Conservation (phyloP, 257 asterid genomes). For the Gentiana dahurica region DNA sequence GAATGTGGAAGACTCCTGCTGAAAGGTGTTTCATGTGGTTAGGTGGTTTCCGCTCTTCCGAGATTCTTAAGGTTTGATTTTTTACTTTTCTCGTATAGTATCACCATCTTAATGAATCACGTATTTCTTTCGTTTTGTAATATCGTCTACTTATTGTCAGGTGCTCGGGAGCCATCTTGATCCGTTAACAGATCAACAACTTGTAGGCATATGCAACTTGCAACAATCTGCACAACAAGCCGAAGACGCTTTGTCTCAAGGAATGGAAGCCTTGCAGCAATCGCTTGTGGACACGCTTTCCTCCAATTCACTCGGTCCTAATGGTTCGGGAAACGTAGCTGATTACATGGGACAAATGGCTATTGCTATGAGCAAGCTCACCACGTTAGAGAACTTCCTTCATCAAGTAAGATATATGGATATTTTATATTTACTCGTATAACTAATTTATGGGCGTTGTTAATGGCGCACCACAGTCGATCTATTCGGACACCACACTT, state of each 20-base stretch:
- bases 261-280: constrained; percentile 90
- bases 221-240: constrained; percentile 91
- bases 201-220: constrained; percentile 61
- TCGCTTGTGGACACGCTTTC: constrained; percentile 75
- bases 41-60: constrained; percentile 92
- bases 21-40: constrained; percentile 98
- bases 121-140: not conserved
- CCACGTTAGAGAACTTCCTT: constrained; percentile 61
- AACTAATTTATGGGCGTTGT: no score
- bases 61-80: constrained; percentile 60
- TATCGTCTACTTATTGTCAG: constrained; percentile 23
- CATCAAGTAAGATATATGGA: constrained; percentile 35
- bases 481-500: no score
- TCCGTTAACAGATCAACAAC: constrained; percentile 73
- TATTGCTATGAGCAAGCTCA: constrained; percentile 67
- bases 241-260: constrained; percentile 93
- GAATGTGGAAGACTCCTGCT: constrained; percentile 92
- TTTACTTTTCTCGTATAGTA: not conserved
- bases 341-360: constrained; percentile 93
- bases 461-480: no score
- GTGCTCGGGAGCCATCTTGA: constrained; percentile 69
- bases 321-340: constrained; percentile 42
- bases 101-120: not conserved
- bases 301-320: constrained; percentile 33
- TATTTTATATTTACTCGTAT: no score